A percentile compares a stretch with the other conserved stretches of the same genome.
Evolutionary conservation across 2,329 filamentous ascomycete species (phyloP).

Genomic region (Chaetomium sp.): DNA sequence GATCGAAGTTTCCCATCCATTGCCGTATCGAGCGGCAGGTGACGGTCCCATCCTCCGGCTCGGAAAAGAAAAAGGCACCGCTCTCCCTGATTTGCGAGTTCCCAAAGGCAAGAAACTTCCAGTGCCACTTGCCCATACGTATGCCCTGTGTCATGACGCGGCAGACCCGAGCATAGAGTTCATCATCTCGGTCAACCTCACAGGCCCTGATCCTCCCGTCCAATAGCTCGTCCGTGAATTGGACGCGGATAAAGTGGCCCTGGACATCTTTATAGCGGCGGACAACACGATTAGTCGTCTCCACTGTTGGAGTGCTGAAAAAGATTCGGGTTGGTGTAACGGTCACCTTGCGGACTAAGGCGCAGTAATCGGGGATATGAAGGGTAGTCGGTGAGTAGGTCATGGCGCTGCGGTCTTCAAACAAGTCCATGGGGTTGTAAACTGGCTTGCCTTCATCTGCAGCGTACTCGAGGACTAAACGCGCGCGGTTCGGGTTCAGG

Average conservation of each 20-base stretch:
- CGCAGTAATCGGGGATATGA: constrained; percentile 70
- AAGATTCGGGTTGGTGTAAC: constrained; percentile 85
- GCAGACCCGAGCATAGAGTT: constrained; percentile 73
- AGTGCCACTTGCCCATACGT: constrained; percentile 75
- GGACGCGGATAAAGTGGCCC: constrained; percentile 84
- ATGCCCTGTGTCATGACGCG: constrained; percentile 77
- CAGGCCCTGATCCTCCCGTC: constrained; percentile 61
- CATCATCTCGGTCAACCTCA: constrained; percentile 60
- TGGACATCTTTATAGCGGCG: constrained; percentile 67
- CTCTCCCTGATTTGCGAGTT: constrained; percentile 94
- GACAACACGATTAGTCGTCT: constrained; percentile 85
- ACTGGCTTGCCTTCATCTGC: constrained; percentile 64
- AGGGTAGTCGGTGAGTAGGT: constrained; percentile 48
- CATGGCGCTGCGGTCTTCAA: constrained; percentile 56
- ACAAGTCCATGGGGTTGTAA: constrained; percentile 72
- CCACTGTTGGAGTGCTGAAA: constrained; percentile 74
- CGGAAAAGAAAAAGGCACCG: constrained; percentile 89
- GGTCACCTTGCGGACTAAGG: constrained; percentile 72
- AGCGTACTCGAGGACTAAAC: constrained; percentile 72
- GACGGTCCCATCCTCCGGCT: constrained; percentile 50
- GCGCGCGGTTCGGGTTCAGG: constrained; percentile 53
- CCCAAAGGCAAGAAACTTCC: constrained; percentile 89
- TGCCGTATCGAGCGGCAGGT: constrained; percentile 75
- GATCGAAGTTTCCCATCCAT: constrained; percentile 84
- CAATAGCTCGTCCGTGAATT: constrained; percentile 80